Base-by-base conservation (phyloP, 371 early-diverging fungal species). In the Phascolomyces articulosus region DNA sequence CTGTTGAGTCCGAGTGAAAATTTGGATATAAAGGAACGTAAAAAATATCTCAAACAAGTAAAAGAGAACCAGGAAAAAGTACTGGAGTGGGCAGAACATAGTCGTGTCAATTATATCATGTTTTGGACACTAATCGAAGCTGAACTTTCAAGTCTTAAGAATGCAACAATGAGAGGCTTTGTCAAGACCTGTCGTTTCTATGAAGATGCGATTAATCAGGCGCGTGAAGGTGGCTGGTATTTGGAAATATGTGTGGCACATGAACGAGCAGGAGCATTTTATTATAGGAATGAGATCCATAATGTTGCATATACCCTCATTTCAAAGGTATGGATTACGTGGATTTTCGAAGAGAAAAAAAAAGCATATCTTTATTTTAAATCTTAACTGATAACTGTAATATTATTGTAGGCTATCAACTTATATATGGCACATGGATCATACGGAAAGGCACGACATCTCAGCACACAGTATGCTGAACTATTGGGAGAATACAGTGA, bases 181-280 rank as follows among this genome's bases (percentile, higher is more conserved):
- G 40, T 56, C 8, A 70, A 63, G 34, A 51, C 73, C 0, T 60
- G 67, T 7, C 55, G 27, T 1, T 56, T 81, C 0, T 81, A 78
- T 40, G 82, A 81, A 62, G 66, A 68, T 1, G 77, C 82, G 1
- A 81, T 78, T 31, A 68, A 81, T 38, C 63, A 65, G 51, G 64
- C 77, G 0, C 70, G 79, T 15, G 72, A 76, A 29, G 75, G 73
- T 11, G 59, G 48, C 10, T 81, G 75, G 71, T 60, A 60, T 29
- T 49, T 81, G 10, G 72, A 77, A 4, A 57, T 76, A 1, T 68
- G 73, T 55, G 62, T 81, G 0, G 64, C 66, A 15, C 75, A 78
- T 58, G 82, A 78, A 61, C 70, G 71, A 40, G 72, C 77, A 16
- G 82, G 77, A 28, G 71, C 64, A 23, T 78, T 77, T 27, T 81